Evolutionary conservation across 1,284 basidiomycete genomes (phyloP), one percentile per base, ranked within the genome.

Genomic region (Sanghuangporus sanghuang): DNA sequence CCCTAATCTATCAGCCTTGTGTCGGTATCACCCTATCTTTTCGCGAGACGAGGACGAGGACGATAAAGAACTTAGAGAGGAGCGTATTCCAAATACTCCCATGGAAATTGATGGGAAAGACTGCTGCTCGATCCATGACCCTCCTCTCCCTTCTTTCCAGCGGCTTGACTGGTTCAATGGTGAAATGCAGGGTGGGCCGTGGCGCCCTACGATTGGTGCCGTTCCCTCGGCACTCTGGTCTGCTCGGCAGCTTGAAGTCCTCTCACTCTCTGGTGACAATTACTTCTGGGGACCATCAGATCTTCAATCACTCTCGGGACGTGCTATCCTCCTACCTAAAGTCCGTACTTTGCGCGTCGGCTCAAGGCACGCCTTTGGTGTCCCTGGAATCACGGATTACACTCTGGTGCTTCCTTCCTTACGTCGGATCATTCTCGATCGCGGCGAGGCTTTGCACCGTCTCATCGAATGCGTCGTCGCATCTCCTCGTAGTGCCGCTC

Each of bases 81-180:
- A 35, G 7, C 11, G 16, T 3, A 32, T 12, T 32, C 23, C 57
- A 48, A 54, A 5, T 9, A 7, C 32, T 38, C 16, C 16, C 35
- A 11, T 14, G 23, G 39, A 21, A 18, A 16, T 52, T 8, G 32
- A 44, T 14, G 35, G 54, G 38, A 23, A 52, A 6, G 23, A 53
- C 12, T 53, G 60, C 58, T 49, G 44, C 38, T 44, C 50, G 3
- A 44, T 38, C 23, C 9, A 63, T 38, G 56, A 59, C 27, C 46
- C 49, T 23, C 35, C 40, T 49, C 48, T 63, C 14, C 49, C 48
- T 23, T 7, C 14, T 14, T n/a, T 64, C 14, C 46, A 49, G 21
- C 32, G 57, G 12, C 39, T 64, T n/a, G 62, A 64, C 57, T 64
- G 62, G 63, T 27, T 12, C 8, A 64, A 56, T 53, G 59, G 53